phyloP scores from a whole-genome alignment of 345 rosid species.

The Dimocarpus longan region DNA sequence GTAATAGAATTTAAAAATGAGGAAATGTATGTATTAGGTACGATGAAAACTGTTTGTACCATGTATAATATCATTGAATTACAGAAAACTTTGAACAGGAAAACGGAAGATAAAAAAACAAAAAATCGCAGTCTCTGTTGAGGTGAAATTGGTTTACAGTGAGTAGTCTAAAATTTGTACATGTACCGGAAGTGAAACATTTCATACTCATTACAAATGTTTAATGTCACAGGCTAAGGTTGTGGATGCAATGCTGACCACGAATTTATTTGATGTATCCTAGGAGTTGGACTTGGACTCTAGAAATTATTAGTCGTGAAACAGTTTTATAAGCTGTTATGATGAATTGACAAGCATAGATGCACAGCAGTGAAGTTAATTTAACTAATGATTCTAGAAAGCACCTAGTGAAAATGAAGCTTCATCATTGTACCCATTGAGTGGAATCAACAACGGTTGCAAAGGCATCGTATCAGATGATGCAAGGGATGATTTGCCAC shows the following conservation, averaged over 20 bases:
- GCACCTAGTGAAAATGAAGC: not conserved
- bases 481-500: too few species aligned
- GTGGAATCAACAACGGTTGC: not conserved
- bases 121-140: too few species aligned
- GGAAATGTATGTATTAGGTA: slow-evolving; percentile 1
- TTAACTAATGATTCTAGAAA: not conserved
- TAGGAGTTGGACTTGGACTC: not conserved
- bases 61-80: not conserved
- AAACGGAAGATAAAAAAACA: not conserved
- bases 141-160: not conserved
- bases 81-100: not conserved
- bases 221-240: not conserved
- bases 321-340: not conserved
- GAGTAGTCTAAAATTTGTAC: not conserved
- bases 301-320: not conserved
- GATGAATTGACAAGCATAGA: not conserved
- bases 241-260: not conserved
- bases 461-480: too few species aligned
- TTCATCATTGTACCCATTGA: not conserved
- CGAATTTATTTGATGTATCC: not conserved
- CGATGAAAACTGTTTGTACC: not conserved
- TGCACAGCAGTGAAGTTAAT: not conserved
- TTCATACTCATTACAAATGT: not conserved
- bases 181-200: not conserved
- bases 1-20: slow-evolving; percentile 3